Evolutionary conservation across 805 yeast genomes (phyloP).

Genomic region (Lachancea mirantina): DNA sequence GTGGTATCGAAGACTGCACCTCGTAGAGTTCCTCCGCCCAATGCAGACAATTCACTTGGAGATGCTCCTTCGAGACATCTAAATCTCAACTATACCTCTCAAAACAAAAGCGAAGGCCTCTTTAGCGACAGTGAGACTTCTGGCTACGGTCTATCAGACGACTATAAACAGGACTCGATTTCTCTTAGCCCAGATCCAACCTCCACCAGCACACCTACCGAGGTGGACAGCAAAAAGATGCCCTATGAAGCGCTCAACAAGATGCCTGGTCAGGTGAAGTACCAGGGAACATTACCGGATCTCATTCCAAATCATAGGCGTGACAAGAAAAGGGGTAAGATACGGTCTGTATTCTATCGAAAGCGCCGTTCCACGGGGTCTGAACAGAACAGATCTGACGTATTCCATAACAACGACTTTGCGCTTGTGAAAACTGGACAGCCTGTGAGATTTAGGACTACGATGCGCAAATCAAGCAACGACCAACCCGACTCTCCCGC

Average conservation of each 20-base stretch:
- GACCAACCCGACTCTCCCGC: constrained; percentile 5
- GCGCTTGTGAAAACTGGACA: constrained; percentile 4
- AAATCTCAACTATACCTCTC: too few relatives aligned
- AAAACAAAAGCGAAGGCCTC: too few relatives aligned
- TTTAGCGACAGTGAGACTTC: too few relatives aligned
- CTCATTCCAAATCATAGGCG: constrained; percentile 21
- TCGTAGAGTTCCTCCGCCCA: too few relatives aligned
- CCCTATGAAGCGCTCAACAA: constrained; percentile 7
- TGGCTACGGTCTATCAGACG: too few relatives aligned
- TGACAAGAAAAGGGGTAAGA: constrained; percentile 14
- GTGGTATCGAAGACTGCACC: too few relatives aligned
- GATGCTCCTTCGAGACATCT: too few relatives aligned
- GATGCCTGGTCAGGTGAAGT: constrained; percentile 11
- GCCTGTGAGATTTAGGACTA: constrained; percentile 19
- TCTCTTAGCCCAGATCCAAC: too few relatives aligned
- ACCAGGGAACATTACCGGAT: constrained; percentile 24
- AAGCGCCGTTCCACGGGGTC: constrained; percentile 1
- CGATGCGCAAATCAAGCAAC: constrained; percentile 21
- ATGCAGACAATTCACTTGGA: too few relatives aligned
- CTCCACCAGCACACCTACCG: constrained; percentile 1
- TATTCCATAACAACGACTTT: background rate
- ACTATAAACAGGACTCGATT: too few relatives aligned
- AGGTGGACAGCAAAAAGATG: constrained; percentile 2
- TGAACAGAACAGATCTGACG: background rate
- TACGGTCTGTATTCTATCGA: constrained; percentile 8